These are phyloP conservation scores for Mucor lusitanicus DNA, from an alignment of 371 early-diverging fungal species.

Conservation along the genomic window DNA sequence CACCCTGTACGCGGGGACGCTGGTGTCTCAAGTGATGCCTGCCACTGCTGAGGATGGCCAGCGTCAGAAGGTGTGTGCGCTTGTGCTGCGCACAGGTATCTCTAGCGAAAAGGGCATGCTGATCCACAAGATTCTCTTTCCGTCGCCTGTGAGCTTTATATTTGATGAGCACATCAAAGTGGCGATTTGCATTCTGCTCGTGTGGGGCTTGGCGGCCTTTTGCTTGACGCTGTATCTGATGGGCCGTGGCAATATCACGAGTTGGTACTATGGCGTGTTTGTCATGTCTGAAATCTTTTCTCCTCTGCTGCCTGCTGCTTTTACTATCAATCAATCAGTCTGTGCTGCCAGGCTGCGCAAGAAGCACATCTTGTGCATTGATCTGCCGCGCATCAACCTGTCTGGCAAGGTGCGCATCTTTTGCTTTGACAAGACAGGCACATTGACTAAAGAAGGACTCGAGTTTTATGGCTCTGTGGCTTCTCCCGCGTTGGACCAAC, in stretches of 20 bases:
- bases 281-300: conserved; percentile 65
- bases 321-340: conserved; percentile 74
- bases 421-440: conserved; percentile 90
- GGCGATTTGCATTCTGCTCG: conserved; percentile 59
- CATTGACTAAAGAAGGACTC: conserved; percentile 75
- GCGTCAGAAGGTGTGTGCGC: conserved; percentile 34
- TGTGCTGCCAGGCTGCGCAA: conserved; percentile 63
- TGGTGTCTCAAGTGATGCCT: conserved; percentile 47
- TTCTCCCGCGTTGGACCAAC: conserved; percentile 18
- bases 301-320: conserved; percentile 71
- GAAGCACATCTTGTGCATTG: conserved; percentile 68
- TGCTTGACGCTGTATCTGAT: conserved; percentile 41
- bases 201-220: conserved; percentile 60
- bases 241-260: conserved; percentile 31
- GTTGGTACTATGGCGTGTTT: conserved; percentile 49
- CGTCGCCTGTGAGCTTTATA: conserved; percentile 63
- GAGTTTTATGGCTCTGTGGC: conserved; percentile 56
- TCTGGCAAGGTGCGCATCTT: conserved; percentile 88
- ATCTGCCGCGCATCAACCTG: conserved; percentile 76
- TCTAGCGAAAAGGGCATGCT: conserved; percentile 74
- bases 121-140: conserved; percentile 76
- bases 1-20: conserved; percentile 68
- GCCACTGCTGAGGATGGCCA: not conserved
- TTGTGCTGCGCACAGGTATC: conserved; percentile 76
- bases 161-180: conserved; percentile 75